Conservation (phyloP, 805 yeast genomes). For the Myxozyma lipomycoides region DNA sequence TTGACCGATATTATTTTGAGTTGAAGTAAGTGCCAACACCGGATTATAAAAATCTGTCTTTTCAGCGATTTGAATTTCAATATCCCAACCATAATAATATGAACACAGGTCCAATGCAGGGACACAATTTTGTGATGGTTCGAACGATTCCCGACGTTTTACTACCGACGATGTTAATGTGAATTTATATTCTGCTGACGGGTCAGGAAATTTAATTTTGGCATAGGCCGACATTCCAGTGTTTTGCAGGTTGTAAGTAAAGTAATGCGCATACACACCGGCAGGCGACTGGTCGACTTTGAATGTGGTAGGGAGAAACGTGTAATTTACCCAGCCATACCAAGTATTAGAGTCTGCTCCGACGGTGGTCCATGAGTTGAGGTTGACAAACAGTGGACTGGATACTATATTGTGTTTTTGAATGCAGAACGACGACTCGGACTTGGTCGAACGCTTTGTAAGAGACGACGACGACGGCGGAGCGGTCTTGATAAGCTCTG, state of each 20-base stretch:
- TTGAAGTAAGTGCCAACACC: not conserved
- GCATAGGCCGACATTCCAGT: no score
- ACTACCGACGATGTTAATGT: not conserved
- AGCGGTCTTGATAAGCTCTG: no score
- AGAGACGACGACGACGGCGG: no score
- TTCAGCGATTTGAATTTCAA: not conserved
- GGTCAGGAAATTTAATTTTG: not conserved
- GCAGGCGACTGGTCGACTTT: not conserved
- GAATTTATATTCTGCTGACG: not conserved
- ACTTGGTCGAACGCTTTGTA: no score
- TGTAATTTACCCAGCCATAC: not conserved
- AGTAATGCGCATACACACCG: not conserved
- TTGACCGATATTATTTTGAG: not conserved
- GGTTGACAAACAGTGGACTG: not conserved
- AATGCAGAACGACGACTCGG: not conserved
- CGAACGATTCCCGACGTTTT: not conserved
- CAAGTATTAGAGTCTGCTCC: not conserved
- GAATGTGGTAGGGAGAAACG: not conserved
- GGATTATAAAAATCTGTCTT: not conserved
- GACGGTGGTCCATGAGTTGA: not conserved
- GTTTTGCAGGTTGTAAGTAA: not conserved
- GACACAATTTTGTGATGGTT: not conserved
- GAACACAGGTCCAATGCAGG: not conserved
- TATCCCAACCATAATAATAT: not conserved
- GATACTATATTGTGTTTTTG: not conserved